Evolutionary conservation across 352 stramenopile genomes (phyloP), one percentile per base, ranked within the genome.

Genomic region (Phytophthora cactorum): DNA sequence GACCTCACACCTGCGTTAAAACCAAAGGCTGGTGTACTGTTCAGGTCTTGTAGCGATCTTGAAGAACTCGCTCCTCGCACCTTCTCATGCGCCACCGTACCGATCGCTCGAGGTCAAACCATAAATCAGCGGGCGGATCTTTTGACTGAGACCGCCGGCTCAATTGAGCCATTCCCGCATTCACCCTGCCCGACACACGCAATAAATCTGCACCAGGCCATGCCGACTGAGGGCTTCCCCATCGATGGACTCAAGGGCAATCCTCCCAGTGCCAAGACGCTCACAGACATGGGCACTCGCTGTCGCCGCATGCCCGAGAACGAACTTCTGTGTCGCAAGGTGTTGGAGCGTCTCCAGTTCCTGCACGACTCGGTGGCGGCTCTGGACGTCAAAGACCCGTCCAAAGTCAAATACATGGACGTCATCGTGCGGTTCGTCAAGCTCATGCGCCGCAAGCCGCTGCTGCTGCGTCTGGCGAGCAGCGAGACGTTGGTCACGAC

Each of bases 281-380:
- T 69, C 52, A 28, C 36, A 6, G 52, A 51, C 11, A 44, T 73
- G n/a, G 3, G 4, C 12, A 8, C 10, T 3, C 53, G 59, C 28
- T 73, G 53, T 25, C 44, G 54, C 25, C 53, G 52, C 25, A 68
- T 73, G 52, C 59, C 59, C 1, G 66, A 73, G 66, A 56, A 28
- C n/a, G 53, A 64, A 32, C 4, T 44, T 2, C 52, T 65, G 7
- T 51, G 15, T 6, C 4, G 11, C 1, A 25, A 25, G 1, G 52
- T 73, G 11, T 15, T 56, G 10, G 25, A 53, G 2, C 66, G 52
- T 7, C 59, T 73, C 3, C 11, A 65, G n/a, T 34, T 53, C 14
- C 59, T 73, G 4, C 66, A 73, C 46, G 39, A 59, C 5, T 29
- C 2, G 0, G 59, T 72, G n/a, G n/a, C n/a, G n/a, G n/a, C n/a